phyloP scores from a whole-genome alignment of 345 rosid species.

The Brassica napus region DNA sequence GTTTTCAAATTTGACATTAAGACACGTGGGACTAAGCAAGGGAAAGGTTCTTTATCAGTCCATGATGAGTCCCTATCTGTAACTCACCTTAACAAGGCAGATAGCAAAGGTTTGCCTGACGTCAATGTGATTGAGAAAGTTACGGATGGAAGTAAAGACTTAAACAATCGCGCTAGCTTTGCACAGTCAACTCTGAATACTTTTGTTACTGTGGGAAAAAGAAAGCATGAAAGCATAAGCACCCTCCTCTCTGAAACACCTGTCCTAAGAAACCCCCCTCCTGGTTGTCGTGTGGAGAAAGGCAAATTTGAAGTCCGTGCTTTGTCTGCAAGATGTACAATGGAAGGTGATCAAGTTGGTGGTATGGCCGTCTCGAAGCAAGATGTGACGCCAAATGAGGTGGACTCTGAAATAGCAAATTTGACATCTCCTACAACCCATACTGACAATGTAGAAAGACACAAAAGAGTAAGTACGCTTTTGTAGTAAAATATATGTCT shows the following conservation, averaged over 20 bases:
- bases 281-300: constrained; percentile 39
- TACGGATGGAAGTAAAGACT: constrained; percentile 38
- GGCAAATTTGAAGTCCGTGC: constrained; percentile 41
- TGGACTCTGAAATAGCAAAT: constrained; percentile 38
- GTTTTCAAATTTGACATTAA: constrained; percentile 37
- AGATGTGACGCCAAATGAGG: constrained; percentile 45
- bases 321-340: constrained; percentile 35
- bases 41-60: constrained; percentile 36
- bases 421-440: constrained; percentile 36
- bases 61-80: constrained; percentile 29
- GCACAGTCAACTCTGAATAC: constrained; percentile 69
- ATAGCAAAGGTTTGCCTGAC: constrained; percentile 41
- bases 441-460: constrained; percentile 35
- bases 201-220: constrained; percentile 71
- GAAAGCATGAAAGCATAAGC: constrained; percentile 68
- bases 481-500: constrained; percentile 2
- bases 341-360: constrained; percentile 39
- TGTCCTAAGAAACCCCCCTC: constrained; percentile 61
- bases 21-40: constrained; percentile 44
- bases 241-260: constrained; percentile 72
- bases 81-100: constrained; percentile 29
- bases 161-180: constrained; percentile 37
- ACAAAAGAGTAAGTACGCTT: constrained; percentile 47
- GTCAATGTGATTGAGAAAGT: constrained; percentile 40
- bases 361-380: constrained; percentile 40